Evolutionary conservation across 768 basidiomycete genomes (phyloP), one percentile per base, ranked within the genome.

Genomic region (Lactarius hengduanensis): DNA sequence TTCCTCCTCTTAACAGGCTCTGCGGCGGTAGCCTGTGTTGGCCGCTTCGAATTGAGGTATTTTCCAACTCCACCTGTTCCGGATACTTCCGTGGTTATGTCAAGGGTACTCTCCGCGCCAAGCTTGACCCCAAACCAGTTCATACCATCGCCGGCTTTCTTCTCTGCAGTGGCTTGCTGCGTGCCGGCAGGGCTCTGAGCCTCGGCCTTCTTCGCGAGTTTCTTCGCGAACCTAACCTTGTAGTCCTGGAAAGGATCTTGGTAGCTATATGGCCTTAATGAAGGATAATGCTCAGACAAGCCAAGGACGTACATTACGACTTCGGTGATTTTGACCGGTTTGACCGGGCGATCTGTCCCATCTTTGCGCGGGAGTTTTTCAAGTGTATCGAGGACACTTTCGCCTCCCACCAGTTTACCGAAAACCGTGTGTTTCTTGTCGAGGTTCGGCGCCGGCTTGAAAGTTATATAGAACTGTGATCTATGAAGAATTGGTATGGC

Each of bases 211-310:
- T 80, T 85, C 56, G 90, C 87, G 11, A 92, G 82, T 71, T 90
- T 91, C 73, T 90, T 94, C 40, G 85, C 84, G 9, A 94, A 84
- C 16, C 94, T 88, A 28, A 80, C 82, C 74, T 96, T 94, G 77
- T 97, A 98, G 45, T 90, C 90, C 61, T 96, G 91, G 73, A 97
- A 98, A 0, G 97, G 97, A 76, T 99, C 96, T 78, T 94, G 91
- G 72, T 93, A 90, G 61, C 92, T 94, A 32, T 1, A n/a, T 22
- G 32, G 57, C 20, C 28, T 10, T 18, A 38, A 11, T 32, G 7
- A 54, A 34, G 32, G 11, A 36, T 56, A 36, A 15, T 13, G 9
- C 18, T 45, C 18, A 50, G 13, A 47, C 26, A 34, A 66, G 28
- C 40, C 54, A 13, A 16, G 40, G 18, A 80, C 90, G 47, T 70